Conservation (phyloP, 805 yeast genomes). For the Crinitomyces ghanaensis region DNA sequence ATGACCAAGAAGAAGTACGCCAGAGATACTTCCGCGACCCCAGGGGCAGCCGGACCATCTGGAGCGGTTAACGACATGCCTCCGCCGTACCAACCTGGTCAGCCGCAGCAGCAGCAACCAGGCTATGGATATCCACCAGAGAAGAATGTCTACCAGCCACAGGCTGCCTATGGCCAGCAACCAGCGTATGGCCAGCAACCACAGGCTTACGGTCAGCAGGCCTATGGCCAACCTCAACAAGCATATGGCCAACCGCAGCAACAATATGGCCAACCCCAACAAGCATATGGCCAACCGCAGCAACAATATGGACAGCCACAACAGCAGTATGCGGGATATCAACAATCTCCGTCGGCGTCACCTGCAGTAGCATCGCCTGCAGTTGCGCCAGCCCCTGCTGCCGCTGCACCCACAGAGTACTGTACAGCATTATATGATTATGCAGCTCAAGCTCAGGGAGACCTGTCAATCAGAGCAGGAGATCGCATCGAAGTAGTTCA, state of each 20-base stretch:
- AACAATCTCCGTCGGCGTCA: constrained; percentile 16
- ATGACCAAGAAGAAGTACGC: constrained; percentile 63
- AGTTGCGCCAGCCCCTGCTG: constrained; percentile 22
- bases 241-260: constrained; percentile 16
- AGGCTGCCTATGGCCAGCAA: constrained; percentile 22
- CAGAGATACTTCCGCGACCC: constrained; percentile 27
- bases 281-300: constrained; percentile 16
- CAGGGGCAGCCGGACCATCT: constrained; percentile 21
- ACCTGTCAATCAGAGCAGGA: constrained; percentile 78
- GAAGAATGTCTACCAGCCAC: constrained; percentile 30
- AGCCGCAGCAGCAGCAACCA: constrained; percentile 27
- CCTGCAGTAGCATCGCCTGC: constrained; percentile 25
- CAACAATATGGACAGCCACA: background rate
- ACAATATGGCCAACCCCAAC: constrained; percentile 12
- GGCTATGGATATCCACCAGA: too few species aligned
- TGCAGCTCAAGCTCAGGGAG: constrained; percentile 88
- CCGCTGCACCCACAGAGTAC: constrained; percentile 28
- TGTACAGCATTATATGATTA: constrained; percentile 91
- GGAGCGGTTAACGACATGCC: constrained; percentile 21
- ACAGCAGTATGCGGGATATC: constrained; percentile 1
- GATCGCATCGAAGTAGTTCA: constrained; percentile 73
- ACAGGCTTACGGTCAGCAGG: constrained; percentile 18
- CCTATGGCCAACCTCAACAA: constrained; percentile 8
- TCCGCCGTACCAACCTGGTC: constrained; percentile 26
- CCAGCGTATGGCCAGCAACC: constrained; percentile 23